phyloP scores from a whole-genome alignment of 768 basidiomycete species.

The Grammothele lineata region DNA sequence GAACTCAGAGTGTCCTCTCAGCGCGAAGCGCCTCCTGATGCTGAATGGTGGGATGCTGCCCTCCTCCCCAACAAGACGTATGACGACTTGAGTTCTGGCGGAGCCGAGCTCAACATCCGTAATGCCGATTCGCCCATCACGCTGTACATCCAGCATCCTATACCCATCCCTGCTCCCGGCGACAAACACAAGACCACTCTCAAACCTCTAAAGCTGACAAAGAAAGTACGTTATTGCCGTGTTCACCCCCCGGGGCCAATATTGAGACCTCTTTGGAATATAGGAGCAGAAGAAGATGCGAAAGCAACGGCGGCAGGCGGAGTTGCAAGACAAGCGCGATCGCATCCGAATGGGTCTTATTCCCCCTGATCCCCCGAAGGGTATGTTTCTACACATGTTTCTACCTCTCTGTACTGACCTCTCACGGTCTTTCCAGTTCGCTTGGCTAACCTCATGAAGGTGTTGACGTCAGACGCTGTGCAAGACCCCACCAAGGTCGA shows the following conservation, averaged over 20 bases:
- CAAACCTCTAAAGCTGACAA: constrained; percentile 89
- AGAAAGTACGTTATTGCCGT: constrained; percentile 51
- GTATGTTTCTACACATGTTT: constrained; percentile 32
- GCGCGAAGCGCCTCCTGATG: constrained; percentile 82
- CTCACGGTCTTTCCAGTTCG: constrained; percentile 54
- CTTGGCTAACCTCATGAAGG: constrained; percentile 94
- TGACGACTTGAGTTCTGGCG: constrained; percentile 60
- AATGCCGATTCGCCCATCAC: constrained; percentile 73
- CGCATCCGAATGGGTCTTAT: constrained; percentile 93
- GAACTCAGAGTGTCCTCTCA: constrained; percentile 25
- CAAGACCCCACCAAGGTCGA: constrained; percentile 98
- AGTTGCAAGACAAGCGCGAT: constrained; percentile 92
- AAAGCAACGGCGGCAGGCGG: constrained; percentile 80
- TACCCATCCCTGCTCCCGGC: constrained; percentile 87
- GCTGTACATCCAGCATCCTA: constrained; percentile 93
- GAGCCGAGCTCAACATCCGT: constrained; percentile 59
- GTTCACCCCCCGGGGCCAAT: not conserved
- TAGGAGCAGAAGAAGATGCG: constrained; percentile 96
- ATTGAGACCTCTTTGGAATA: not conserved
- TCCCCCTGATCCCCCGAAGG: constrained; percentile 94
- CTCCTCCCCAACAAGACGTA: constrained; percentile 80
- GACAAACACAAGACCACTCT: constrained; percentile 78
- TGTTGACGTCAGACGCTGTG: constrained; percentile 92
- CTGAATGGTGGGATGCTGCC: constrained; percentile 97
- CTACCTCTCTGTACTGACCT: not conserved